Base-by-base conservation (phyloP, 495 filamentous ascomycete genomes). In the Parachaetomium inaequale region DNA sequence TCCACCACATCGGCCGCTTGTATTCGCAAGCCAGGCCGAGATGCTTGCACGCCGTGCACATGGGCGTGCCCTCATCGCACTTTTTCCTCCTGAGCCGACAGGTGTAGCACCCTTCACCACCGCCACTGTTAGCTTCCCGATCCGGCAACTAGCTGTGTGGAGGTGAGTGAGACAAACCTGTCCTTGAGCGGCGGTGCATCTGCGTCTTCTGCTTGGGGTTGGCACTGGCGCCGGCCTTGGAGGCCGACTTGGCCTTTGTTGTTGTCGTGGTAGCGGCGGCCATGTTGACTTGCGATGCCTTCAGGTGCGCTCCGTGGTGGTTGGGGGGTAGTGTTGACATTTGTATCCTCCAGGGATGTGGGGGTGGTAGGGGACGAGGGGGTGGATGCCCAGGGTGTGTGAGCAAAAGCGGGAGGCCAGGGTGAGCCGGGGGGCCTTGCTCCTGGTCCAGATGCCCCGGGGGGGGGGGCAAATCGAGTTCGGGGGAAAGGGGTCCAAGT, bases 1-100 rank as follows among this genome's bases (percentile, higher is more conserved):
- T 90, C 94, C 94, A 98, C 94, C 94, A 98, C 73, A 90, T 84
- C 12, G 94, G 93, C 70, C 93, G 81, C 82, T 96, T 96, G 76
- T 97, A 98, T 80, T 98, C 91, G 76, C 94, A 98, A 62, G 79
- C 79, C 25, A 98, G 82, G 11, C 86, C 85, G 45, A 98, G 85
- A 68, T 96, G 89, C 71, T 84, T 88, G 84, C 94, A 98, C 53
- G 93, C 91, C 54, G 84, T 84, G 79, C 94, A 98, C 64, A 85
- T 79, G 40, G 91, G 89, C 67, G 89, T 89, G 57, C 87, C 88
- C 76, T 98, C 94, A 72, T 98, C 93, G 78, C 94, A 98, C 85
- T 98, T 98, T 84, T 98, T 97, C 68, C 94, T 77, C 71, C 94
- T 86, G 63, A 98, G 76, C 69, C 94, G 88, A 80, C 94, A 98